These are phyloP conservation scores for Calonectria henricotiae DNA, from an alignment of 2,329 filamentous ascomycete genomes.

Conservation along the genomic window DNA sequence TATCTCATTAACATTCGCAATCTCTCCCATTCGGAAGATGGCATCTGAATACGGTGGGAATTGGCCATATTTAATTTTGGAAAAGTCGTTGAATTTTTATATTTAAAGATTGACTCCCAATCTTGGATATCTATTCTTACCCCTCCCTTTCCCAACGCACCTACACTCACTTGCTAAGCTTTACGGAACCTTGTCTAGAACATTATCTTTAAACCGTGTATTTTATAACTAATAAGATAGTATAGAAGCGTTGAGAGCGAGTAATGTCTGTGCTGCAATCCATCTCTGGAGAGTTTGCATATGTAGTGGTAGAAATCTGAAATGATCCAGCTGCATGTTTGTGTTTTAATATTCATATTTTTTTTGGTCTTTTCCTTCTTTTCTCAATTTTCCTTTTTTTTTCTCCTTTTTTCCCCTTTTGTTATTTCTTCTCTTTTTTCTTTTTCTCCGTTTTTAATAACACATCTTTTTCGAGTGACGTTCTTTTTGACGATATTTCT, in stretches of 20 bases:
- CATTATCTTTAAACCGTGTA: no score
- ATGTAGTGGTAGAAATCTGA: not conserved
- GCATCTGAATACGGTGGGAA: not conserved
- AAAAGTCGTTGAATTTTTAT: not conserved
- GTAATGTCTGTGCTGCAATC: not conserved
- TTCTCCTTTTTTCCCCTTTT: not conserved
- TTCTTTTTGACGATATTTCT: not conserved
- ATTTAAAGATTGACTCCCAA: no score
- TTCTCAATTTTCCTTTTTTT: not conserved
- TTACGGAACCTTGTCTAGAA: no score
- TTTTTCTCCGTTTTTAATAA: not conserved
- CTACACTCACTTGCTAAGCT: no score
- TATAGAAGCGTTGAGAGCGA: not conserved
- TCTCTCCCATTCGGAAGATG: not conserved
- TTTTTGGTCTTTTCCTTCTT: not conserved
- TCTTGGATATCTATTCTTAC: no score
- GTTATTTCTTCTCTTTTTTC: not conserved
- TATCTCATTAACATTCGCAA: not conserved
- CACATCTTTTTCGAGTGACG: not conserved
- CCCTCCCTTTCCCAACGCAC: no score
- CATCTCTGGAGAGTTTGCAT: not conserved
- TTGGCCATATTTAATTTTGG: not conserved
- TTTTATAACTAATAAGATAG: not conserved
- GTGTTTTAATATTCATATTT: not conserved
- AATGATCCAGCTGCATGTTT: not conserved